Percentiles rank a stretch among this genome's conserved stretches.
phyloP scores from a whole-genome alignment of 805 yeast genomes.

The Lachancea quebecensis region DNA sequence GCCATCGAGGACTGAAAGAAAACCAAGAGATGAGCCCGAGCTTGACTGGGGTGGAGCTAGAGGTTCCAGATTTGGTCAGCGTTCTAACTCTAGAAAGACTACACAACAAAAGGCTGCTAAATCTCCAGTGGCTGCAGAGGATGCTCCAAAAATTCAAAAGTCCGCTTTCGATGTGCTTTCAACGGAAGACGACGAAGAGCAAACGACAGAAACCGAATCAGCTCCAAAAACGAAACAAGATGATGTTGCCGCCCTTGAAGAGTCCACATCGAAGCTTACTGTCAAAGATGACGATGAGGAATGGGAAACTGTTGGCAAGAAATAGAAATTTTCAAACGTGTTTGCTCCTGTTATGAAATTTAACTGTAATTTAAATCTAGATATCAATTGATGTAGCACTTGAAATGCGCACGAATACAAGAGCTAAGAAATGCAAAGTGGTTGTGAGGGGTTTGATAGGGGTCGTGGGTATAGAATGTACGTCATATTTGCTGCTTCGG shows the following conservation, averaged over 20 bases:
- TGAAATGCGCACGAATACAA: too few relatives aligned
- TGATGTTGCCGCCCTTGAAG: constrained; percentile 25
- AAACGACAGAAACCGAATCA: constrained; percentile 17
- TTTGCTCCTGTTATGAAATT: too few relatives aligned
- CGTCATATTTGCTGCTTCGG: not conserved
- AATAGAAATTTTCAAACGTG: constrained; percentile 18
- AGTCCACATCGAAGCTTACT: constrained; percentile 36
- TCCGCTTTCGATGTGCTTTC: constrained; percentile 47
- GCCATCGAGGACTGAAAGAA: constrained; percentile 24
- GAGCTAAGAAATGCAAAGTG: not conserved
- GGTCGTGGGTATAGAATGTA: not conserved
- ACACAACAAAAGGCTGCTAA: constrained; percentile 11
- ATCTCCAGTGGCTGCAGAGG: constrained; percentile 20
- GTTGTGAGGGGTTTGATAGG: too few relatives aligned
- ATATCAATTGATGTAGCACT: too few relatives aligned
- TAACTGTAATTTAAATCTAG: too few relatives aligned
- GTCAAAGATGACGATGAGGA: constrained; percentile 35
- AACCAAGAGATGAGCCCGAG: constrained; percentile 35
- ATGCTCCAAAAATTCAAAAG: constrained; percentile 34
- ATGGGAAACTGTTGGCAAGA: constrained; percentile 44
- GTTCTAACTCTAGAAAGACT: constrained; percentile 2
- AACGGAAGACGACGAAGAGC: constrained; percentile 46
- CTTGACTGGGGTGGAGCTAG: constrained; percentile 50
- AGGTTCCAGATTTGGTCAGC: constrained; percentile 31
- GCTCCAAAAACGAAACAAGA: constrained; percentile 11